Evolutionary conservation across 371 early-diverging fungal species (phyloP).

Genomic region (Mucor velutinosus): DNA sequence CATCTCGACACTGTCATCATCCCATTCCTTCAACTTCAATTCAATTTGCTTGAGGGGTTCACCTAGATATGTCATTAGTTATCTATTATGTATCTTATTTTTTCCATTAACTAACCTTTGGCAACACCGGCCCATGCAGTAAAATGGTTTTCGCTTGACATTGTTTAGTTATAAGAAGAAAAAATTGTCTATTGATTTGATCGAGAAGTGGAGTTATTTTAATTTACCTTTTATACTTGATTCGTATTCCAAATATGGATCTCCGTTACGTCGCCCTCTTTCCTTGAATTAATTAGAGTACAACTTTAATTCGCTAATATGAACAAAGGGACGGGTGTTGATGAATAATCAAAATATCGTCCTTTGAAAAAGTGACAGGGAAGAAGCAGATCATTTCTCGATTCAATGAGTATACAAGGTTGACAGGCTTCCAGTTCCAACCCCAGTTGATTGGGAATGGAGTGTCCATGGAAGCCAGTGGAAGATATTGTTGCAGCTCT

Average conservation of each 20-base stretch:
- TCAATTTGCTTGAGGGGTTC: conserved; percentile 21
- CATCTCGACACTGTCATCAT: conserved; percentile 51
- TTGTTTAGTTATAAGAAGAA: not conserved
- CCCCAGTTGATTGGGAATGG: too few species aligned
- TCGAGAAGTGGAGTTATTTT: not conserved
- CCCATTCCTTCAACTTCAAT: conserved; percentile 38
- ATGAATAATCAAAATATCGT: not conserved
- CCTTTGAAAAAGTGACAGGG: not conserved
- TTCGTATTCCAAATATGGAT: not conserved
- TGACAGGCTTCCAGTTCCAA: too few species aligned
- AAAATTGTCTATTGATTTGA: not conserved
- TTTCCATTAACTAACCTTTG: conserved; percentile 10
- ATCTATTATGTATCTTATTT: not conserved
- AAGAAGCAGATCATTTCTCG: not conserved
- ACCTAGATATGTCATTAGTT: not conserved
- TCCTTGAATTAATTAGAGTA: not conserved
- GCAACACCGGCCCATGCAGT: conserved; percentile 26
- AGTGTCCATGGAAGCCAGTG: too few species aligned
- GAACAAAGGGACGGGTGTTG: not conserved
- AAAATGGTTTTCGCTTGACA: conserved; percentile 51
- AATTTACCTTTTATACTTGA: not conserved
- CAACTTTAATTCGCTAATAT: not conserved
- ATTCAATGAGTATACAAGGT: too few species aligned
- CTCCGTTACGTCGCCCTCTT: not conserved
- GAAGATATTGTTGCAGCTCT: too few species aligned